Evolutionary conservation across 116 monocot species (phyloP).

Genomic region (Trichopus zeylanicus): DNA sequence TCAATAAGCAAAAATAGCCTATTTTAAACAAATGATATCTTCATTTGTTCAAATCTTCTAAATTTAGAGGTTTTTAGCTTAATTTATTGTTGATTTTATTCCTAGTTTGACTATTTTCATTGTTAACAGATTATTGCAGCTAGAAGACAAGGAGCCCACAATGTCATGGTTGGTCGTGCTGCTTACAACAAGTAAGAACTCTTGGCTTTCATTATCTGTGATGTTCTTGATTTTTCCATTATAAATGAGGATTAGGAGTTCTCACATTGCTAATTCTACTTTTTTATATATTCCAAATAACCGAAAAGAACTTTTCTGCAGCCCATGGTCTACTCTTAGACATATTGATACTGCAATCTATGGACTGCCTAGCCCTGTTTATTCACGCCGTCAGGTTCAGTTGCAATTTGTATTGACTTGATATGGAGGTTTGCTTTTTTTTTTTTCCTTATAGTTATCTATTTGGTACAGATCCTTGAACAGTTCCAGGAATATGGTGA

Average conservation of each 20-base stretch:
- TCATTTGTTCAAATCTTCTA: too few species aligned
- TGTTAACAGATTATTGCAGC: constrained; percentile 61
- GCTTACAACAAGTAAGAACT: constrained; percentile 75
- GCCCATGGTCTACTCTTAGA: constrained; percentile 81
- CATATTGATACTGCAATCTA: constrained; percentile 66
- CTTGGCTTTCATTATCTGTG: not conserved
- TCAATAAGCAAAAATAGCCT: too few species aligned
- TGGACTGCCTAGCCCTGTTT: constrained; percentile 22
- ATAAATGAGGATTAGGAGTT: not conserved
- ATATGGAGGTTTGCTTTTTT: not conserved
- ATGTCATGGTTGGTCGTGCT: constrained; percentile 97
- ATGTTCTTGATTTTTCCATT: too few species aligned
- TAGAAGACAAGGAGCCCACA: constrained; percentile 60
- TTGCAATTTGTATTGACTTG: not conserved
- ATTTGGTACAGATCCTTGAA: constrained; percentile 56
- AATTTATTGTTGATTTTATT: not conserved
- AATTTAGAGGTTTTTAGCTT: not conserved
- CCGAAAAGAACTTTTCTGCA: constrained; percentile 14
- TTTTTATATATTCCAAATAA: not conserved
- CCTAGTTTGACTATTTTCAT: not conserved
- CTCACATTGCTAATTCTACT: not conserved
- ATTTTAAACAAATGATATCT: too few species aligned
- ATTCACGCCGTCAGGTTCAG: constrained; percentile 75
- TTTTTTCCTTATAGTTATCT: constrained; percentile 6
- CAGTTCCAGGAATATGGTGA: constrained; percentile 80